Conservation (phyloP, 192 early-diverging fungal species). For the Podila horticola region DNA sequence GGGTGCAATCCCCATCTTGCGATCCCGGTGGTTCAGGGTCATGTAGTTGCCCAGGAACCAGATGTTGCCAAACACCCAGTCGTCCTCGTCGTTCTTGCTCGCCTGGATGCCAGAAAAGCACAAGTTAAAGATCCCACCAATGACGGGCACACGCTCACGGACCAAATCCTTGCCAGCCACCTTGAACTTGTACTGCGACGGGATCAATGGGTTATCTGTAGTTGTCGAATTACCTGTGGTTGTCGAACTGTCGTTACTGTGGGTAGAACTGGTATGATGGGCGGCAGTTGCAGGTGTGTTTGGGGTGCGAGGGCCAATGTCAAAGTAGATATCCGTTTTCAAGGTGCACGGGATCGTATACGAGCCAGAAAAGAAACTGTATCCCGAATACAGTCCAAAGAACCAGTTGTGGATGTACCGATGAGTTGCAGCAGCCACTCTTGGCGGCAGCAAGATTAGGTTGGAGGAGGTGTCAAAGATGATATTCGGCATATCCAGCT, state of each 20-base stretch:
- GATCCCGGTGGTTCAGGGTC: constrained; percentile 21
- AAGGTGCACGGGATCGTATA: constrained; percentile 22
- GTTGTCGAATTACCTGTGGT: too few relatives aligned
- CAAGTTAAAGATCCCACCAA: constrained; percentile 4
- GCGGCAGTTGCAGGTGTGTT: neutral
- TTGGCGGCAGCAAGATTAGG: constrained; percentile 23
- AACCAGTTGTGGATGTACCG: constrained; percentile 25
- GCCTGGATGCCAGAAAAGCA: constrained; percentile 28
- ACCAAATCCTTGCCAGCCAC: constrained; percentile 22
- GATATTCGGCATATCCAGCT: neutral
- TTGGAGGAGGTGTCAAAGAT: constrained; percentile 29
- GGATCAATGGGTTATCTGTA: neutral
- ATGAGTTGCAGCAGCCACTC: constrained; percentile 8
- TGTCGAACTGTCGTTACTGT: neutral
- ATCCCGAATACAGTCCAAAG: constrained; percentile 31
- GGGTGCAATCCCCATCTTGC: constrained; percentile 21
- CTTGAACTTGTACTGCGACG: constrained; percentile 6
- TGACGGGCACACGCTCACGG: neutral
- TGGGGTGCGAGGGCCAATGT: constrained; percentile 12
- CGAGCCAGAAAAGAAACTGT: constrained; percentile 2
- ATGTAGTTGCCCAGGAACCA: constrained; percentile 38
- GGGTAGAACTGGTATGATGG: neutral
- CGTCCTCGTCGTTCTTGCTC: constrained; percentile 33
- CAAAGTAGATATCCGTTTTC: constrained; percentile 11
- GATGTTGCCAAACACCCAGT: constrained; percentile 26